Evolutionary conservation across 2,329 filamentous ascomycete species (phyloP), one percentile per base, ranked within the genome.

Genomic region (Hymenoscyphus fraxineus): DNA sequence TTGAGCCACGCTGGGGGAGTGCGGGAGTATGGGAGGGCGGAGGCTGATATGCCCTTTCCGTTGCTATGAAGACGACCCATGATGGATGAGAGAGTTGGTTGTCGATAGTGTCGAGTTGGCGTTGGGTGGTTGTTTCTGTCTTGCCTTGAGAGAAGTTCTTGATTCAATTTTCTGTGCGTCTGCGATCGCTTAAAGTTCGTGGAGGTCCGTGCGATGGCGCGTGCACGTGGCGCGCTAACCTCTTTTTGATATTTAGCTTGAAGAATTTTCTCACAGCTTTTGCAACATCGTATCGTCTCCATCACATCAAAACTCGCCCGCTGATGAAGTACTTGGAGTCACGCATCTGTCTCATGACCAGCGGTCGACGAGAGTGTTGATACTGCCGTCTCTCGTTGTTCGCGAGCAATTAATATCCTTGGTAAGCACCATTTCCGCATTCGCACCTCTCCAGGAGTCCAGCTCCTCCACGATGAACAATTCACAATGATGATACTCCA

Each of bases 21-120:
- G 84, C 95, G 94, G 74, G 92, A 97, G 89, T 98, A 99, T 79
- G 96, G 95, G 82, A 98, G 84, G 77, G 95, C 92, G 70, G 92
- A 97, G 83, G 92, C 83, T 74, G 92, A 93, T 84, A 99, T 99
- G 83, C 95, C 96, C 92, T 98, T 98, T 85, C 95, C 94, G 78
- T 97, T 97, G 88, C 87, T 91, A 90, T 99, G 96, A 90, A 98
- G 89, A 87, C 94, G 89, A 89, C 93, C 92, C 92, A 96, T 96
- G 81, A 77, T 80, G 78, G 78, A 74, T 77, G 76, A 62, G 63
- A 58, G 19, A 19, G 3, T 61, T 64, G 27, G 27, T 67, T 75
- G 70, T 64, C 62, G 58, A 64, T 27, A 44, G 47, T 68, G 71
- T 68, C 41, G 60, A 67, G 66, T 27, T 27, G 27, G 27, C 27